Evolutionary conservation across 2,329 filamentous ascomycete species (phyloP).

Genomic region (Aspergillus viridinutans): DNA sequence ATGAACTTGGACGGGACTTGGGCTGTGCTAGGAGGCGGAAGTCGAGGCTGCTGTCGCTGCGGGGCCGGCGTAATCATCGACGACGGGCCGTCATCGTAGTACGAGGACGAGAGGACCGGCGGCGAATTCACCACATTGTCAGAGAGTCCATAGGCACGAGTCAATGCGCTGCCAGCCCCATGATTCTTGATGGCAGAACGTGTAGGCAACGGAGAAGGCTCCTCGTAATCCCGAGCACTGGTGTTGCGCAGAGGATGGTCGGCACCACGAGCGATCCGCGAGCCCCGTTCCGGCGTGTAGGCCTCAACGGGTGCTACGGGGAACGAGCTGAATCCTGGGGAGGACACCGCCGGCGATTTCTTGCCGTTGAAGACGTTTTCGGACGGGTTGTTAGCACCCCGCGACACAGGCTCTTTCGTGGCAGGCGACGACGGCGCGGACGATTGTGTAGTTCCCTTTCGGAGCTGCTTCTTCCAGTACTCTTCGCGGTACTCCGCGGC

Average conservation of each 20-base stretch:
- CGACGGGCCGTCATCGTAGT: conserved; percentile 44
- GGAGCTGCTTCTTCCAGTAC: conserved; percentile 66
- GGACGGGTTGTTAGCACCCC: conserved; percentile 36
- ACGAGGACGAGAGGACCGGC: conserved; percentile 47
- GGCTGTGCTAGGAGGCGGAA: conserved; percentile 47
- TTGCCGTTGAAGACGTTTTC: conserved; percentile 39
- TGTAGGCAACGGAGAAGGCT: conserved; percentile 40
- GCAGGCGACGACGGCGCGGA: conserved; percentile 45
- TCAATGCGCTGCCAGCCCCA: conserved; percentile 25
- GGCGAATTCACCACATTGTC: conserved; percentile 40
- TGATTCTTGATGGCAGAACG: conserved; percentile 26
- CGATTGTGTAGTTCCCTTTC: conserved; percentile 39
- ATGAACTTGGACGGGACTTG: conserved; percentile 50
- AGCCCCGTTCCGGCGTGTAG: conserved; percentile 46
- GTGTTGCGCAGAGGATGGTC: conserved; percentile 29
- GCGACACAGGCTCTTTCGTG: conserved; percentile 40
- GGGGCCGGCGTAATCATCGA: conserved; percentile 48
- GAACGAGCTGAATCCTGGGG: conserved; percentile 41
- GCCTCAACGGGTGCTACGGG: conserved; percentile 41
- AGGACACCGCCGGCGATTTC: conserved; percentile 36
- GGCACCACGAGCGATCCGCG: conserved; percentile 30
- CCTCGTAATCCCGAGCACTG: conserved; percentile 35
- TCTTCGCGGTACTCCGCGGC: conserved; percentile 78
- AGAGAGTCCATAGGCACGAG: conserved; percentile 37
- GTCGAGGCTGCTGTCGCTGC: conserved; percentile 45